Evolutionary conservation across 2,329 filamentous ascomycete genomes (phyloP), one percentile per base, ranked within the genome.

Genomic region (Trichoderma harzianum): DNA sequence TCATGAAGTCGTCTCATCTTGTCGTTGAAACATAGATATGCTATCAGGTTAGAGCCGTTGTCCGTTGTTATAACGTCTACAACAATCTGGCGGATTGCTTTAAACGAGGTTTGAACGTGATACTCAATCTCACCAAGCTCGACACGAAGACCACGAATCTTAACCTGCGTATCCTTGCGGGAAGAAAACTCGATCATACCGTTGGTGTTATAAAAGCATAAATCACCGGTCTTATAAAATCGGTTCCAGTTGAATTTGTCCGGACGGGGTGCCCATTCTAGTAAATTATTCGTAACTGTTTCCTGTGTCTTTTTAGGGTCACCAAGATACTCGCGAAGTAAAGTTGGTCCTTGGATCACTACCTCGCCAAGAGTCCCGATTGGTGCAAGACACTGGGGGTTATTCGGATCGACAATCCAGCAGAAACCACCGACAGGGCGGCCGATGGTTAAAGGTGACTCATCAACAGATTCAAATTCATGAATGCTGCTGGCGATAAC

Each of bases 71-170:
- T 2, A 5, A 71, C 68, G 7, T 72, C 70, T 3, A 72, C 70
- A 47, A 26, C 65, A 34, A 69, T 61, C n/a, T 73, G 68, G 5
- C 53, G 34, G 7, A 73, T 28, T 26, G 24, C 24, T 7, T 68
- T 18, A 3, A 61, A 16, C 5, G 60, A 60, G 3, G 55, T 36
- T 10, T 71, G 53, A 30, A 64, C 10, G 24, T 73, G 72, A 26
- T 60, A 61, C n/a, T 73, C 72, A 14, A 73, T 64, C 34, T 73
- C 72, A 3, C 72, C 70, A 7, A 69, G 43, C 16, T 69, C 57
- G 2, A 69, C 30, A 5, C 67, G 67, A 28, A 69, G 67, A 21
- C 67, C 67, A 1, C 57, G 57, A 8, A 69, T 62, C 28, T 69
- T 69, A 16, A 61, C 30, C 16, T 69, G 67, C 1, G 57, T 69